Conservation (phyloP, 140 eudicot genomes). For the Oenanthe javanica region DNA sequence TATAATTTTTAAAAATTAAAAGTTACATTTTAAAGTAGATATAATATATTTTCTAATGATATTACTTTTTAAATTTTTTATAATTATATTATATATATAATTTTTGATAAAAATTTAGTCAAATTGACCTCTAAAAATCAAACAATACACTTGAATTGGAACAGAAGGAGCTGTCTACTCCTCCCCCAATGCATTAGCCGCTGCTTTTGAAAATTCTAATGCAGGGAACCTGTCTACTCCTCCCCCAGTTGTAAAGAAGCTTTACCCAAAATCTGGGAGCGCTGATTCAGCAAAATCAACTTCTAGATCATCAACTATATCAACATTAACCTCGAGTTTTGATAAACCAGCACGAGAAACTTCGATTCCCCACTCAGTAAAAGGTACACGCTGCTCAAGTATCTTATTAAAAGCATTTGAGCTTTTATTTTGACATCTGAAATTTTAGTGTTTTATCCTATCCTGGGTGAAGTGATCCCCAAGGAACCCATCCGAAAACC, state of each 20-base stretch:
- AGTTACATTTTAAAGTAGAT: too few species aligned
- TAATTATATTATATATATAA: too few species aligned
- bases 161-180: too few species aligned
- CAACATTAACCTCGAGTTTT: slow-evolving; percentile 56
- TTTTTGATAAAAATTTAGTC: too few species aligned
- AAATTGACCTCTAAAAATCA: too few species aligned
- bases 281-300: slow-evolving; percentile 49
- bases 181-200: slow-evolving; percentile 92
- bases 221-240: slow-evolving; percentile 90
- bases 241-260: slow-evolving; percentile 80
- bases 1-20: too few species aligned
- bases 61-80: too few species aligned
- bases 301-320: slow-evolving; percentile 53
- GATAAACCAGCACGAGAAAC: slow-evolving; percentile 55
- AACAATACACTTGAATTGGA: too few species aligned
- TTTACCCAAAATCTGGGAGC: slow-evolving; percentile 64
- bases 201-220: slow-evolving; percentile 77
- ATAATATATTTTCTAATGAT: too few species aligned
- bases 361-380: slow-evolving; percentile 55
- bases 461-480: slow-evolving; percentile 37
- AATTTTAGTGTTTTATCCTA: slow-evolving; percentile 10
- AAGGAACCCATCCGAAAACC: slow-evolving; percentile 37
- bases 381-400: slow-evolving; percentile 37
- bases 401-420: neutral
- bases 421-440: slow-evolving; percentile 4